These are phyloP conservation scores for Colletotrichum filicis DNA, from an alignment of 2,329 filamentous ascomycete species.

Conservation along the genomic window DNA sequence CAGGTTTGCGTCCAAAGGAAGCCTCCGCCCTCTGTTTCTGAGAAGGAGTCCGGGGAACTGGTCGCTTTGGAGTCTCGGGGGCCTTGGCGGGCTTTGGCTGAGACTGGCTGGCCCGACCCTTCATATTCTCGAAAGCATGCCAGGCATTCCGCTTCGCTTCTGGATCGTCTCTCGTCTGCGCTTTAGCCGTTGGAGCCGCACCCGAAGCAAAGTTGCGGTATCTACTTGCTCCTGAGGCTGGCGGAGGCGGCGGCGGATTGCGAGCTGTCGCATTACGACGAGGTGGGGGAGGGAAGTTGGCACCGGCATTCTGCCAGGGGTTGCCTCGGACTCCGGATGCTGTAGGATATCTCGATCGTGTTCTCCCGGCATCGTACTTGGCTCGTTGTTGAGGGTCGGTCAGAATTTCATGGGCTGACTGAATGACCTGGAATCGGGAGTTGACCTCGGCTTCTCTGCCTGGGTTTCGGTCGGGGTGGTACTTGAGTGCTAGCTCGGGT, in stretches of 20 bases:
- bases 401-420: conserved; percentile 83
- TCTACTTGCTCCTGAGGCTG: conserved; percentile 54
- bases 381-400: conserved; percentile 60
- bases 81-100: conserved; percentile 38
- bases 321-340: conserved; percentile 68
- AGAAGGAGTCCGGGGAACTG: conserved; percentile 61
- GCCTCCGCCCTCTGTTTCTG: conserved; percentile 65
- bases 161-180: conserved; percentile 42
- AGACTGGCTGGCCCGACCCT: conserved; percentile 45
- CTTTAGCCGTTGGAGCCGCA: conserved; percentile 55
- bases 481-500: conserved; percentile 74
- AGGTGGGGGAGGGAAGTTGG: conserved; percentile 63
- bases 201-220: conserved; percentile 56
- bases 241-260: conserved; percentile 35
- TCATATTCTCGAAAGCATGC: conserved; percentile 56
- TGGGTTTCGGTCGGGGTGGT: conserved; percentile 89
- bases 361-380: conserved; percentile 63
- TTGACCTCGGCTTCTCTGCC: conserved; percentile 84
- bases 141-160: conserved; percentile 54
- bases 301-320: conserved; percentile 62
- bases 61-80: conserved; percentile 45
- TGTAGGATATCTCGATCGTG: conserved; percentile 52
- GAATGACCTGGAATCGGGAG: conserved; percentile 86
- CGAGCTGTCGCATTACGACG: conserved; percentile 48
- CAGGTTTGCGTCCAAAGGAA: conserved; percentile 64